Evolutionary conservation across 1,284 basidiomycete genomes (phyloP).

Genomic region (Malassezia nana): DNA sequence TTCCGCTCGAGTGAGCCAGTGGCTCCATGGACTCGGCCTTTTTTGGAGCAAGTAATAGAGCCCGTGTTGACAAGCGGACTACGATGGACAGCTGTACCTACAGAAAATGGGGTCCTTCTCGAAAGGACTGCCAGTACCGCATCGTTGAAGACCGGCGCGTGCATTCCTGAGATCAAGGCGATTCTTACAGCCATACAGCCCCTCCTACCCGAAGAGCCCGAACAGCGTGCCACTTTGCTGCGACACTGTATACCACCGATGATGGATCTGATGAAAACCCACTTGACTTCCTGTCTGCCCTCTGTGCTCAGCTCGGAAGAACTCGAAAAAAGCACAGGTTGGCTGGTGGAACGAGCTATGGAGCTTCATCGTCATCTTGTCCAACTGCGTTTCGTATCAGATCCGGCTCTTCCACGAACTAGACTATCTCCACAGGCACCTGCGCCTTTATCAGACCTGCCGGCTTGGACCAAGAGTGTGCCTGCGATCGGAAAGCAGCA

Average conservation of each 20-base stretch:
- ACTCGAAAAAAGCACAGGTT: not conserved
- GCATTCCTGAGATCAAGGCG: not conserved
- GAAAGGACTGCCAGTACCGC: not conserved
- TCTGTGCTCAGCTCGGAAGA: not conserved
- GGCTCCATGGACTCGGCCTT: not conserved
- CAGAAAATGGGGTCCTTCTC: not conserved
- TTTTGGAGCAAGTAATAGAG: not conserved
- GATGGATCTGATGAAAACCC: not conserved
- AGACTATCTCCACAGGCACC: not conserved
- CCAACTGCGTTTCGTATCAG: not conserved
- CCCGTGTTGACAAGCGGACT: not conserved
- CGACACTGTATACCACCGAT: not conserved
- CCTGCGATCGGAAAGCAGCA: not conserved
- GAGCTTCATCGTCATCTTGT: not conserved
- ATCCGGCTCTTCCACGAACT: not conserved
- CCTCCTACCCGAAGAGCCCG: not conserved
- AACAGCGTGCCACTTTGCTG: not conserved
- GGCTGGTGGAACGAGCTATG: not conserved
- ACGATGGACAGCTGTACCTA: not conserved
- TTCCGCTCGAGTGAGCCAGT: not conserved
- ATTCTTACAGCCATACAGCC: not conserved
- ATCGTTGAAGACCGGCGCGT: not conserved
- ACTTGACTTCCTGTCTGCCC: not conserved
- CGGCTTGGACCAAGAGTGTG: not conserved
- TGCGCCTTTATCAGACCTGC: slow-evolving; percentile 12